phyloP scores from a whole-genome alignment of 2,329 filamentous ascomycete genomes.

The Boeremia lycopersici region DNA sequence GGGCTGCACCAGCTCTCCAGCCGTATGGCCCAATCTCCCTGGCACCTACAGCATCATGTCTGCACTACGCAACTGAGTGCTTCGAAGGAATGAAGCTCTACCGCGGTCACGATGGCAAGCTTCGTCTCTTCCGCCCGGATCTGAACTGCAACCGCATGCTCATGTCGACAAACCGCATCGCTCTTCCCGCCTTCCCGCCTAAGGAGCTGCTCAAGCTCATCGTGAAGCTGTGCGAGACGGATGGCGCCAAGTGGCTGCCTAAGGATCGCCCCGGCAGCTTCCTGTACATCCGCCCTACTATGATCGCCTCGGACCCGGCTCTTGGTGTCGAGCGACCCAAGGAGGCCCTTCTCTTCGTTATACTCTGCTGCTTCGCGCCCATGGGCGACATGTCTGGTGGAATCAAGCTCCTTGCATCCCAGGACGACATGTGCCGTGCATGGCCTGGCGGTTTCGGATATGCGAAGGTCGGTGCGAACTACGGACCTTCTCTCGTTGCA shows the following conservation, averaged over 20 bases:
- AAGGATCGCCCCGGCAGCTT: slow-evolving; percentile 69
- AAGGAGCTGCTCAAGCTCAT: slow-evolving; percentile 76
- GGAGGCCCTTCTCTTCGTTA: slow-evolving; percentile 88
- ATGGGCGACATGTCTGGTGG: slow-evolving; percentile 47
- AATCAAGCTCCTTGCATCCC: slow-evolving; percentile 76
- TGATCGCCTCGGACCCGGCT: slow-evolving; percentile 82
- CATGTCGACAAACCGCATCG: slow-evolving; percentile 65
- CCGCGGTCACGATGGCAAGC: slow-evolving; percentile 70
- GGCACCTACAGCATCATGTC: slow-evolving; percentile 78
- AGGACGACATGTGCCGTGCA: slow-evolving; percentile 82
- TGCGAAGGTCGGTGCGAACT: slow-evolving; percentile 93
- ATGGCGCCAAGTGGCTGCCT: slow-evolving; percentile 81
- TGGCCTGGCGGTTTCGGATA: slow-evolving; percentile 94
- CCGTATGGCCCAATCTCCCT: slow-evolving; percentile 79
- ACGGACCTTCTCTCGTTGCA: slow-evolving; percentile 81
- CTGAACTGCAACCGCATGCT: slow-evolving; percentile 72
- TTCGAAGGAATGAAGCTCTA: slow-evolving; percentile 85
- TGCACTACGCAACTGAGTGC: slow-evolving; percentile 91
- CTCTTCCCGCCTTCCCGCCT: slow-evolving; percentile 75
- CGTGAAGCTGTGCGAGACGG: slow-evolving; percentile 70
- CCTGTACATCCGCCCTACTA: slow-evolving; percentile 83
- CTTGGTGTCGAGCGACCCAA: slow-evolving; percentile 81
- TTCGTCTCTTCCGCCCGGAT: slow-evolving; percentile 78
- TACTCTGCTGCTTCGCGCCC: slow-evolving; percentile 59
- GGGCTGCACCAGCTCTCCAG: slow-evolving; percentile 74